Evolutionary conservation across 306 rosid genomes (phyloP).

Genomic region (Castanopsis chinensis): DNA sequence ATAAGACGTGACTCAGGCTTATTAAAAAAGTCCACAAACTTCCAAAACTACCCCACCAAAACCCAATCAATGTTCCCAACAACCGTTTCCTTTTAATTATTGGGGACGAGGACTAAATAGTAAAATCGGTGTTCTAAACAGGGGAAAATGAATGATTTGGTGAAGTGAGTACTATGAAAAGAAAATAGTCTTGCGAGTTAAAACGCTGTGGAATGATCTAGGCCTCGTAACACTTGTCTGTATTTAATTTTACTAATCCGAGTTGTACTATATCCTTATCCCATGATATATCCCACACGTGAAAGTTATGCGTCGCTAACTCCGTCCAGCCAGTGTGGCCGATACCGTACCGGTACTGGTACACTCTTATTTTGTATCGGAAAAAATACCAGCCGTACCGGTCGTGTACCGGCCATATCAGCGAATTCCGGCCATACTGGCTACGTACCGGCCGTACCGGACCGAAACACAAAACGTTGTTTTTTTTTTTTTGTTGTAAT

Average conservation of each 20-base stretch:
- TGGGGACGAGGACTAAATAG: neutral
- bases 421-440: no score
- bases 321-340: no score
- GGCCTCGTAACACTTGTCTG: slow-evolving; percentile 12
- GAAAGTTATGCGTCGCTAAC: slow-evolving; percentile 29
- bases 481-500: no score
- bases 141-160: neutral
- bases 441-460: no score
- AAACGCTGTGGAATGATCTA: slow-evolving; percentile 27
- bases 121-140: neutral
- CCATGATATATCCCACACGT: slow-evolving; percentile 47
- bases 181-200: neutral
- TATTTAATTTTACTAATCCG: slow-evolving; percentile 1
- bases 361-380: no score
- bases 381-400: no score
- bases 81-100: neutral
- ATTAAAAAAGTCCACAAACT: neutral
- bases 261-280: neutral
- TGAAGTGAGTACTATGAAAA: neutral
- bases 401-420: no score
- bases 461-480: no score
- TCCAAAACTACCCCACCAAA: slow-evolving; percentile 7
- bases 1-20: neutral
- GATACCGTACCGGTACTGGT: no score
- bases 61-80: slow-evolving; percentile 1